Percentiles rank a stretch among this genome's conserved stretches.
These are phyloP conservation scores for Ceratobasidium sp. DNA, from an alignment of 1,284 basidiomycete species.

Conservation along the genomic window DNA sequence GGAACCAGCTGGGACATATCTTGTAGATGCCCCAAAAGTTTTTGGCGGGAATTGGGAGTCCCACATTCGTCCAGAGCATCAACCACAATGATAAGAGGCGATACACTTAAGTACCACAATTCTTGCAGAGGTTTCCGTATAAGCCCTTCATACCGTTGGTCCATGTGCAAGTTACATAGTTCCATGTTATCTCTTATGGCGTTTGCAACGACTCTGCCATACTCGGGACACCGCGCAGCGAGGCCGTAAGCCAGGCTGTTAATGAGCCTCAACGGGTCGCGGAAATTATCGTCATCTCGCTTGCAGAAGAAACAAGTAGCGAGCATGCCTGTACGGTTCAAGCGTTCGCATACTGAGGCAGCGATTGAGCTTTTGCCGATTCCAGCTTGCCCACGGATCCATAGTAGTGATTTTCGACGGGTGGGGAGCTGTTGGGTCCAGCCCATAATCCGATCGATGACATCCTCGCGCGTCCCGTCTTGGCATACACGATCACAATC, in stretches of 20 bases:
- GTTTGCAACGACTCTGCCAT: neutral
- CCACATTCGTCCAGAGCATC: conserved; percentile 1
- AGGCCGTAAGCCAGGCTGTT: conserved; percentile 1
- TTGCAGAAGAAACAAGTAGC: conserved; percentile 14
- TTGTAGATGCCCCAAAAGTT: neutral
- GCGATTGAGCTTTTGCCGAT: conserved; percentile 23
- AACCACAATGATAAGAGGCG: neutral
- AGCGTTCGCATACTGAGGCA: conserved; percentile 1
- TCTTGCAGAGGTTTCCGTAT: too few species aligned
- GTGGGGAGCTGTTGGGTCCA: too few species aligned
- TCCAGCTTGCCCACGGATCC: conserved; percentile 13
- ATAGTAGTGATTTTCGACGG: neutral
- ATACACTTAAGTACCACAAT: too few species aligned
- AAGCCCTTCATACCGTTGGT: too few species aligned
- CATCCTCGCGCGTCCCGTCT: too few species aligned
- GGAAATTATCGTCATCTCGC: neutral
- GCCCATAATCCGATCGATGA: too few species aligned
- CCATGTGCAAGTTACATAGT: too few species aligned
- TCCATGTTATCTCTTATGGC: neutral
- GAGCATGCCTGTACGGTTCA: neutral
- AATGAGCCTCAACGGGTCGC: neutral
- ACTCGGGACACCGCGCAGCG: neutral
- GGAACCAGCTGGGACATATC: neutral
- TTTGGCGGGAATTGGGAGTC: neutral
- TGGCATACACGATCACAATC: too few species aligned